These are phyloP conservation scores for Aureobasidium sp. DNA, from an alignment of 2,329 filamentous ascomycete species.

Conservation along the genomic window DNA sequence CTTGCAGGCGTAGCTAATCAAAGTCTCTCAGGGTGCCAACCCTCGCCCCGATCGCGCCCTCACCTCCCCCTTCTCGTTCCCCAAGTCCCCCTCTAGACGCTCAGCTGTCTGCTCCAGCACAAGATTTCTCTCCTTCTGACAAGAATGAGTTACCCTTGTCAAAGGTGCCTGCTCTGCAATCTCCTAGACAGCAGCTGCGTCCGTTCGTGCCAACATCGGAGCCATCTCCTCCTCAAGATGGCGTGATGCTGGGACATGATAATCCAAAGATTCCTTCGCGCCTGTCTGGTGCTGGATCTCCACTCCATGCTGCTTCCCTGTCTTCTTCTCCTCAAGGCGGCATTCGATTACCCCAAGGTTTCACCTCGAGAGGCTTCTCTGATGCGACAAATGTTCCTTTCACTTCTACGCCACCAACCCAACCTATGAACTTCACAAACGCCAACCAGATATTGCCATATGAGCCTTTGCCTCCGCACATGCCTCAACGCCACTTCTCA, in stretches of 20 bases:
- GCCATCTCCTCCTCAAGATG: conserved; percentile 14
- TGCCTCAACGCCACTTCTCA: conserved; percentile 30
- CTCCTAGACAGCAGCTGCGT: background rate
- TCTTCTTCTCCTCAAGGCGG: conserved; percentile 14
- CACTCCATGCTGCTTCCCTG: conserved; percentile 5
- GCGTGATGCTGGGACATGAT: conserved; percentile 7
- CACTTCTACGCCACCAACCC: background rate
- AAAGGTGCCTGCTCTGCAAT: background rate
- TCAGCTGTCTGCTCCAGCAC: background rate
- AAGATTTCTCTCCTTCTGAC: background rate
- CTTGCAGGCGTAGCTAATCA: background rate
- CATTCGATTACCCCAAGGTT: conserved; percentile 8
- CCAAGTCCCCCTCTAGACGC: background rate
- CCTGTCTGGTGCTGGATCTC: background rate
- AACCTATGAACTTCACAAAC: conserved; percentile 14
- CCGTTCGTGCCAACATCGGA: conserved; percentile 5
- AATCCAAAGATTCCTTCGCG: background rate
- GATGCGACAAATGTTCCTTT: background rate
- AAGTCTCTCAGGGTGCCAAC: conserved; percentile 8
- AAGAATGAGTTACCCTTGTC: background rate
- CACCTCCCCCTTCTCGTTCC: conserved; percentile 10
- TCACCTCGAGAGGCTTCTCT: conserved; percentile 3
- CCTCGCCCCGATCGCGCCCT: conserved; percentile 1
- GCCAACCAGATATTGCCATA: conserved; percentile 20
- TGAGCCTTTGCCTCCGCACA: conserved; percentile 29